Evolutionary conservation across 306 rosid species (phyloP).

Genomic region (Cucurbita ficifolia): DNA sequence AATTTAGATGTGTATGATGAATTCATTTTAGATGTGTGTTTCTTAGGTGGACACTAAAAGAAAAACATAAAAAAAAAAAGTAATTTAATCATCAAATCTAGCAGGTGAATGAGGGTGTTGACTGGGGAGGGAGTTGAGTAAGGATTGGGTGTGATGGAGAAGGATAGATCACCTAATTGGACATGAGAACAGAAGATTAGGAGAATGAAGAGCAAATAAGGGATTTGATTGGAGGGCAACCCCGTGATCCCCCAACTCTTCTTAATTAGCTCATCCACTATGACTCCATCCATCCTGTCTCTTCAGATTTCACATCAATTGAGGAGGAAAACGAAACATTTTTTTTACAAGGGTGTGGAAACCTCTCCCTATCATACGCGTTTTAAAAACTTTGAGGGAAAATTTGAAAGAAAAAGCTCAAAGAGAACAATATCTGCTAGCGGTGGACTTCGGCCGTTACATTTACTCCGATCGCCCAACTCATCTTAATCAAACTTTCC

Average conservation of each 20-base stretch:
- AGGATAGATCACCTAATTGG: not conserved
- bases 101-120: not conserved
- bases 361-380: too few species aligned
- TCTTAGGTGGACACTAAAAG: not conserved
- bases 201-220: not conserved
- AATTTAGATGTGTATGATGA: not conserved
- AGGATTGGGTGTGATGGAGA: not conserved
- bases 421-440: too few species aligned
- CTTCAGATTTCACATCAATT: too few species aligned
- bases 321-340: too few species aligned
- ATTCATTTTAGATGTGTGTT: not conserved
- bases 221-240: slow-evolving; percentile 3
- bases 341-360: too few species aligned
- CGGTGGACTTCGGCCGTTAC: too few species aligned
- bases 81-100: not conserved
- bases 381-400: too few species aligned
- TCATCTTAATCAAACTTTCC: too few species aligned
- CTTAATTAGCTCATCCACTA: slow-evolving; percentile 1
- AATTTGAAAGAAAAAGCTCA: too few species aligned
- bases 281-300: too few species aligned
- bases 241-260: slow-evolving; percentile 17
- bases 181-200: not conserved
- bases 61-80: not conserved
- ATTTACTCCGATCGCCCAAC: too few species aligned
- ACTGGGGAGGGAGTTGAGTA: not conserved